Evolutionary conservation across 768 basidiomycete species (phyloP), one percentile per base, ranked within the genome.

Genomic region (Boletus eberwhitei): DNA sequence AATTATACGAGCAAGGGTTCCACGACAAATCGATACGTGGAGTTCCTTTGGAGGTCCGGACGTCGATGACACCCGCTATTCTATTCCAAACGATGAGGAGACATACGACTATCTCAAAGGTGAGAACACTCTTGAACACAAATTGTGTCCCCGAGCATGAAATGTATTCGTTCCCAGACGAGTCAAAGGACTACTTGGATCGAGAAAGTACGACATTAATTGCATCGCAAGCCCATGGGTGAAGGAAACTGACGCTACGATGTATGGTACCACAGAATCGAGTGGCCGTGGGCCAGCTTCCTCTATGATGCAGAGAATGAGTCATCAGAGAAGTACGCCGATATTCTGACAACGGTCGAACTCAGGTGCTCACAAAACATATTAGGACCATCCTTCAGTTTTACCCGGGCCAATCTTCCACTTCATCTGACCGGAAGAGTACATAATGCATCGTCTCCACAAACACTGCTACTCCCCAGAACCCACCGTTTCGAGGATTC

Each of bases 1-100:
- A 14, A 77, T 77, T 2, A 82, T 90, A 51, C 78, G 78, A 34
- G 73, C 71, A 52, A 48, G 48, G 17, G 19, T 31, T 14, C 14
- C 55, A 8, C 70, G 68, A 0, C 71, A 73, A 50, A 36, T 64
- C 11, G 54, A 63, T 19, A 35, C 50, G 12, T 53, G 50, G 42
- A 59, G 42, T 49, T 51, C 55, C 31, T 57, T 61, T 42, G 53
- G 41, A n/a, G 50, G 46, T 1, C 46, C 37, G 6, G 45, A 58
- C 24, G 21, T 39, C 13, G 37, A 55, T 50, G 34, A 44, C 34
- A 13, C 38, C 8, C n/a, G 47, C 36, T 22, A 48, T 32, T 32
- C 45, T 13, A 8, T 19, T 45, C 44, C 26, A 19, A 48, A 50
- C 36, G 21, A 43, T 8, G 49, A 56, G 19, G 57, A 53, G 12